Percentiles rank a stretch among this genome's conserved stretches.
Evolutionary conservation across 495 filamentous ascomycete species (phyloP).

Genomic region (Aspergillus baeticus): DNA sequence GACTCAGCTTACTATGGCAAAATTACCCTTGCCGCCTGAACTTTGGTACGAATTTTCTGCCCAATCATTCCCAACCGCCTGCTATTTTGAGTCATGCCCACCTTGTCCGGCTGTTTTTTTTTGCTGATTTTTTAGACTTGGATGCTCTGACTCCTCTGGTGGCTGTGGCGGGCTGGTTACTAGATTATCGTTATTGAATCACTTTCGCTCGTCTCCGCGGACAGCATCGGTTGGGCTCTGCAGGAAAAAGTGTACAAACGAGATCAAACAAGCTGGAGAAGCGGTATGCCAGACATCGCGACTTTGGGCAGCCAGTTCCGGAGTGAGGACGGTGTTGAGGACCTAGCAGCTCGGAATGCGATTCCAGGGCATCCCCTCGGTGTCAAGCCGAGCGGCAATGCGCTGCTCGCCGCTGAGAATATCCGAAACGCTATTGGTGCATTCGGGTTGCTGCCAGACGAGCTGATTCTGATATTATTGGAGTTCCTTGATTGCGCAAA

Average conservation of each 20-base stretch:
- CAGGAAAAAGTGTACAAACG: neutral
- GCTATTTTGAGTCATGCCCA: conserved; percentile 2
- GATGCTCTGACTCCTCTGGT: neutral
- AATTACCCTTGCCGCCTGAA: conserved; percentile 19
- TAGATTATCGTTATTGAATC: neutral
- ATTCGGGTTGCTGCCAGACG: conserved; percentile 72
- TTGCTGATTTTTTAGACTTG: neutral
- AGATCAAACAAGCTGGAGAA: too few relatives aligned
- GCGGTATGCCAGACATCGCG: conserved; percentile 34
- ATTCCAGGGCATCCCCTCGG: conserved; percentile 81
- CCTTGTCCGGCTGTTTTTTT: conserved; percentile 9
- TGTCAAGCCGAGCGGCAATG: conserved; percentile 87
- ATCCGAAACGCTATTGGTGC: conserved; percentile 62
- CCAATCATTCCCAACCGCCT: conserved; percentile 22
- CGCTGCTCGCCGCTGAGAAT: conserved; percentile 63
- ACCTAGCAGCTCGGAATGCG: conserved; percentile 23
- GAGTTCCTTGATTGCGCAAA: conserved; percentile 67
- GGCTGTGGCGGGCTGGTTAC: neutral
- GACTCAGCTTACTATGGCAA: conserved; percentile 5
- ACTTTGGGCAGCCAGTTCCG: neutral
- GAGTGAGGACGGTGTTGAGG: conserved; percentile 15
- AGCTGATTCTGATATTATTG: conserved; percentile 72
- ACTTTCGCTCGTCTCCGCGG: too few relatives aligned
- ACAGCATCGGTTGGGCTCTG: neutral
- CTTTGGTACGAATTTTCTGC: conserved; percentile 26